These are phyloP conservation scores for Sungouiella thailandica DNA, from an alignment of 805 yeast species.

Conservation along the genomic window DNA sequence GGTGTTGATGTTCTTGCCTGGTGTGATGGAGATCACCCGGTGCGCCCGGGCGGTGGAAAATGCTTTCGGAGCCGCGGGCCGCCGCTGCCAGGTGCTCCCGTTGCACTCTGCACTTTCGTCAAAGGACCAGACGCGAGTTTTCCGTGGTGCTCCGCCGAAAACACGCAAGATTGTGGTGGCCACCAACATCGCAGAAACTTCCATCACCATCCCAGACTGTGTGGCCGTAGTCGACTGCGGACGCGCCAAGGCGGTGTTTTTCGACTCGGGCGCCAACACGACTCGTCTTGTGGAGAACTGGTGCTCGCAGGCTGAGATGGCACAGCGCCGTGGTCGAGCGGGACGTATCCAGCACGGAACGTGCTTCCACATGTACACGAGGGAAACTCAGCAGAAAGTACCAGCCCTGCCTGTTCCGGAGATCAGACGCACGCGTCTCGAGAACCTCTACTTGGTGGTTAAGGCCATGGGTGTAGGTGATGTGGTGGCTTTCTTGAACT, in stretches of 20 bases:
- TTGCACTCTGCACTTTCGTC: slow-evolving; percentile 86
- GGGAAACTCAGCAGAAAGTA: slow-evolving; percentile 53
- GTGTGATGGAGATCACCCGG: slow-evolving; percentile 78
- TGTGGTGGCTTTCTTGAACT: slow-evolving; percentile 62
- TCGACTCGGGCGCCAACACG: slow-evolving; percentile 62
- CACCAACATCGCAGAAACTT: slow-evolving; percentile 95
- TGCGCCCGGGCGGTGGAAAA: slow-evolving; percentile 43
- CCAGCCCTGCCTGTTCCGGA: slow-evolving; percentile 79
- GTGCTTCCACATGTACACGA: slow-evolving; percentile 77
- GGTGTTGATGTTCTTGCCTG: slow-evolving; percentile 81
- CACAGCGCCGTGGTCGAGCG: slow-evolving; percentile 96
- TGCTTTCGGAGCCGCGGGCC: slow-evolving; percentile 7
- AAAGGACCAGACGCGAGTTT: slow-evolving; percentile 75
- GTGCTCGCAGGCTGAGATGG: slow-evolving; percentile 86
- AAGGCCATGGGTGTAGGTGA: slow-evolving; percentile 82
- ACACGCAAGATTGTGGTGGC: slow-evolving; percentile 77
- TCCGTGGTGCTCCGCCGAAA: slow-evolving; percentile 48
- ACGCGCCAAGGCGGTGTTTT: slow-evolving; percentile 70
- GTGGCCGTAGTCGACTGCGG: slow-evolving; percentile 91
- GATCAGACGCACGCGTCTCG: slow-evolving; percentile 77
- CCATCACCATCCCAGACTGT: slow-evolving; percentile 93
- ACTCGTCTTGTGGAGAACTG: slow-evolving; percentile 73
- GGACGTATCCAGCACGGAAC: slow-evolving; percentile 86
- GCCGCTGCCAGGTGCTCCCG: slow-evolving; percentile 50
- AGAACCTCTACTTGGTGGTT: slow-evolving; percentile 75